Evolutionary conservation across 2,329 filamentous ascomycete genomes (phyloP), one percentile per base, ranked within the genome.

Genomic region (Botrytis fabae): DNA sequence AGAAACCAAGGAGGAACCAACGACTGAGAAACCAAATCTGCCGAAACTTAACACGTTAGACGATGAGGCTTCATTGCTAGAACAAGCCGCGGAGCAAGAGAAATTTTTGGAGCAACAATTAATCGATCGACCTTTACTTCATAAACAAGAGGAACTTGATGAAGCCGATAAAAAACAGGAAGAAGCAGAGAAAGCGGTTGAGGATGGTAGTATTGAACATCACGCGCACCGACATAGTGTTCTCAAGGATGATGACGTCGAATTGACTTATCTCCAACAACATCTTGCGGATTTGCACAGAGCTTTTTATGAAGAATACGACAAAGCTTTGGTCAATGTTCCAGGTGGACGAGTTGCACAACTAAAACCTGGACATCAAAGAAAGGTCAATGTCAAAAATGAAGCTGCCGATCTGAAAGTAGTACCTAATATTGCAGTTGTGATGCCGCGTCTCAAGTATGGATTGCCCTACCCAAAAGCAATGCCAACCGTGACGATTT

Each of bases 121-220:
- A 28, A 93, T 91, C 74, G 94, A 98, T 75, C 89, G 95, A 22
- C 96, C 96, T 0, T 84, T 99, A 42, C 84, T 97, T n/a, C 93
- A 96, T 80, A 92, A 97, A 84, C 96, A 99, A 82, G 93, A 97
- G 79, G 87, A 94, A 80, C 86, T 98, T 35, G 96, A 99, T 79
- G 93, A 93, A 78, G 93, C 94, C 78, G 93, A 95, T 77, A 90
- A 93, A 59, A 86, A 88, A 54, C 83, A 80, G 63, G 78, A 85
- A 32, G 83, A 83, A 65, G 83, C 75, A 64, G 79, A 65, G 70
- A 77, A 80, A 18, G 75, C 80, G 73, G 74, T 81, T 80, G 80
- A 80, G 42, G 84, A 85, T 72, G 81, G 82, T 22, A 75, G 80
- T 7, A 51, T 68, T 59, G 73, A 78, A 16, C 80, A 81, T 72